Conservation (phyloP, 768 basidiomycete genomes). For the Lactifluus pinguis region DNA sequence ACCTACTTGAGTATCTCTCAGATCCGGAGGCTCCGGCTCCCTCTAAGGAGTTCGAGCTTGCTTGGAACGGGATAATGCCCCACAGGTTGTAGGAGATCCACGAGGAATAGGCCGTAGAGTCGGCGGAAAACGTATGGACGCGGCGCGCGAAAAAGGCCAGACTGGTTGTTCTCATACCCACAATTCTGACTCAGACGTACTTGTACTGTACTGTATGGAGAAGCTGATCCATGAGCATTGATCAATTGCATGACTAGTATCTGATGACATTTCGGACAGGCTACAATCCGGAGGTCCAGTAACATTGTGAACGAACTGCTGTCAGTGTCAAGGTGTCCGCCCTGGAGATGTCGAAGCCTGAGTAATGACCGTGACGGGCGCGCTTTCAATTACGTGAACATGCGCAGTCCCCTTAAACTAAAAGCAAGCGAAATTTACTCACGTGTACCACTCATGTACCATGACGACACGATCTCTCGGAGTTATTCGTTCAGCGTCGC, state of each 20-base stretch:
- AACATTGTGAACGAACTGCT: not conserved
- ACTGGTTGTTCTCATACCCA: too few species aligned
- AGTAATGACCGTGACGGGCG: too few species aligned
- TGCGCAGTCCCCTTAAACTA: not conserved
- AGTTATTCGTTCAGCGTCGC: not conserved
- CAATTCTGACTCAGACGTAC: not conserved
- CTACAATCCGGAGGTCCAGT: not conserved
- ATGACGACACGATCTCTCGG: not conserved
- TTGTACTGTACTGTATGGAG: not conserved
- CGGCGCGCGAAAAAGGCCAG: not conserved
- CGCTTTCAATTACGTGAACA: not conserved
- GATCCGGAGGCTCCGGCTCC: not conserved
- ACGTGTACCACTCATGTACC: not conserved
- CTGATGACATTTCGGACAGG: not conserved
- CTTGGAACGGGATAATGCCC: slow-evolving; percentile 11
- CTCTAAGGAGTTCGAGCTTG: not conserved
- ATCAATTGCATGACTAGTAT: not conserved
- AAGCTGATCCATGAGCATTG: not conserved
- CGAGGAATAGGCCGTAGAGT: not conserved
- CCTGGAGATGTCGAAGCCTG: not conserved
- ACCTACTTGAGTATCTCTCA: not conserved
- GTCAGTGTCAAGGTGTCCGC: not conserved
- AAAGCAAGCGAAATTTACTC: not conserved
- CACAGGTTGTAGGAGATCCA: not conserved
- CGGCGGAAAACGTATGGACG: not conserved